Evolutionary conservation across 2,329 filamentous ascomycete species (phyloP), one percentile per base, ranked within the genome.

Genomic region (Fusarium subglutinans): DNA sequence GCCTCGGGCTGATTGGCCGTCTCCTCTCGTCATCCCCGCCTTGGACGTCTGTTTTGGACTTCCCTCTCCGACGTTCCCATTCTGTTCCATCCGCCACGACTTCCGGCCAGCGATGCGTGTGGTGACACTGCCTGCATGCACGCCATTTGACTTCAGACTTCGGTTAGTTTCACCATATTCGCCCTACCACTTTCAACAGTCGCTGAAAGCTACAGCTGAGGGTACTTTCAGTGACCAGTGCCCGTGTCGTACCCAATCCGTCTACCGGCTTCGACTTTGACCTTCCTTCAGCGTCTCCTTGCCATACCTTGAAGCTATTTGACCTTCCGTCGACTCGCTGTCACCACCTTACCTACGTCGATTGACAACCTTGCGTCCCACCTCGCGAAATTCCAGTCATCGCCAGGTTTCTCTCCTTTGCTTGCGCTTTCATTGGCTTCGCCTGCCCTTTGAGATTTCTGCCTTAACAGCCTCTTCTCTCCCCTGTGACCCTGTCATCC

Each of bases 61-160:
- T 15, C 18, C 6, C 41, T 47, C 18, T 8, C 40, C 11, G 24
- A 18, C 13, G 5, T 9, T 26, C 18, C 26, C 26, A 28, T 17
- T 22, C 6, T 30, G 26, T 17, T 6, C 9, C 45, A 30, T 1
- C 26, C 6, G 18, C 26, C 4, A 28, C 13, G 12, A 14, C 18
- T 5, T 28, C 45, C 18, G 7, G 24, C 13, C 14, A 4, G 28
- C 22, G 17, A 4, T 1, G 45, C 45, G 0, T 48, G 10, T 2
- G 45, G 14, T 48, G 14, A 22, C 3, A 22, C 18, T 28, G 3
- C 18, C 28, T 22, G 2, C 6, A 8, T 15, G 6, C 45, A n/a
- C 20, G 2, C 14, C 7, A 12, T 30, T 47, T 8, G 6, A 22
- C 18, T 47, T 6, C 13, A 47, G 6, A 7, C 12, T 10, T 9